Evolutionary conservation across 1,139 yeast species (phyloP).

Genomic region (Saccharomyces hybrid): DNA sequence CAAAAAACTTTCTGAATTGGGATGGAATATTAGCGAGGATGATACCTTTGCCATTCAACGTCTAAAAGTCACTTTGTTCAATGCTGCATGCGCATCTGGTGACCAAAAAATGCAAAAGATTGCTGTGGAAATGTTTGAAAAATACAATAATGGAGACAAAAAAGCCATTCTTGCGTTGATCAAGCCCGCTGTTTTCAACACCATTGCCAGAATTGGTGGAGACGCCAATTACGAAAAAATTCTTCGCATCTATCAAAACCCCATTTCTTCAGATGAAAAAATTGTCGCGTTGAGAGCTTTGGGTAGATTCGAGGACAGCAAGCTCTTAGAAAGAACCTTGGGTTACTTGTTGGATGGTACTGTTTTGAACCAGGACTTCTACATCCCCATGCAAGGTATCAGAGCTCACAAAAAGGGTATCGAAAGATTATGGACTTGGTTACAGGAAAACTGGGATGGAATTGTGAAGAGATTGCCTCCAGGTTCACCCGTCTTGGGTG

Average conservation of each 20-base stretch:
- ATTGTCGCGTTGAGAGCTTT: conserved; percentile 65
- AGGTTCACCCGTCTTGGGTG: conserved; percentile 69
- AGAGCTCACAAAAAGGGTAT: no score
- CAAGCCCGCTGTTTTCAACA: conserved; percentile 59
- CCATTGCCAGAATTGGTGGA: conserved; percentile 64
- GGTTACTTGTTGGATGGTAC: no score
- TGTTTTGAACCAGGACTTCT: no score
- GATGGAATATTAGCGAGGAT: conserved; percentile 55
- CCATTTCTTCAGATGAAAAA: conserved; percentile 66
- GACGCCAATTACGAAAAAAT: conserved; percentile 56
- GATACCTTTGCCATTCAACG: conserved; percentile 70
- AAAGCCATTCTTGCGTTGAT: conserved; percentile 73
- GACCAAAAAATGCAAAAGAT: conserved; percentile 48
- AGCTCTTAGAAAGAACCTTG: conserved; percentile 26
- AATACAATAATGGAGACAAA: conserved; percentile 53
- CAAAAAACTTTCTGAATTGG: conserved; percentile 50
- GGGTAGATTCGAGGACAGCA: conserved; percentile 58
- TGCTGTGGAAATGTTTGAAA: conserved; percentile 50
- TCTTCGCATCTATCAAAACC: conserved; percentile 54
- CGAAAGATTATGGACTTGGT: conserved; percentile 65
- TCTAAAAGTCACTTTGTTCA: conserved; percentile 65
- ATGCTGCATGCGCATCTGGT: conserved; percentile 56
- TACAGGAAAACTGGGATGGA: conserved; percentile 63
- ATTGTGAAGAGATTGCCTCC: conserved; percentile 65
- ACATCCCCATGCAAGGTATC: no score